A percentile compares a stretch with the other conserved stretches of the same genome.
phyloP scores from a whole-genome alignment of 176 grass and related monocot species.

The Juncus inflexus region DNA sequence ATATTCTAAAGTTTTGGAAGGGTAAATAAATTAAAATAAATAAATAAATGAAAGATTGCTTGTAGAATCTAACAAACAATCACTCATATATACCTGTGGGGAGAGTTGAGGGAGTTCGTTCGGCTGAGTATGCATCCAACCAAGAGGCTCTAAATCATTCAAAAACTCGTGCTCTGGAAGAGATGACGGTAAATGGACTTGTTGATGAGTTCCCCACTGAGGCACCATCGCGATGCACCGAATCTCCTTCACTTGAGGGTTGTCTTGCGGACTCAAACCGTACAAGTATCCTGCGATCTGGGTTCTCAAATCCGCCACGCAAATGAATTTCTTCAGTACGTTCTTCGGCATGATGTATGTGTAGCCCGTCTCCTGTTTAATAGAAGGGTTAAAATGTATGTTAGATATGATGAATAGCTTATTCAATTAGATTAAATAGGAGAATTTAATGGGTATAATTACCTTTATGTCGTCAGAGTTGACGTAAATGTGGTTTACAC shows the following conservation, averaged over 20 bases:
- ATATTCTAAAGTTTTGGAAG: no score
- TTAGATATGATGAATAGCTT: neutral
- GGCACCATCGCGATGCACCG: slow-evolving; percentile 86
- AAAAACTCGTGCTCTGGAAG: slow-evolving; percentile 98
- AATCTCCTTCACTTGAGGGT: slow-evolving; percentile 96
- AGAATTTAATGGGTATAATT: slow-evolving; percentile 1
- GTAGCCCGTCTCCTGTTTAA: slow-evolving; percentile 91
- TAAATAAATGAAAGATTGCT: neutral
- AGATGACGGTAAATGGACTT: slow-evolving; percentile 77
- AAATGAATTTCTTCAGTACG: slow-evolving; percentile 99
- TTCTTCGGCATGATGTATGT: slow-evolving; percentile 99
- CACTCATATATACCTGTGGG: slow-evolving; percentile 52
- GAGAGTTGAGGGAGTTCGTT: slow-evolving; percentile 97
- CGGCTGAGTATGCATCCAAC: slow-evolving; percentile 98
- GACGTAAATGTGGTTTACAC: slow-evolving; percentile 97
- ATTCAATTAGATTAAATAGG: no score
- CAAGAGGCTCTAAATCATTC: slow-evolving; percentile 81
- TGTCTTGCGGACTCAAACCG: slow-evolving; percentile 92
- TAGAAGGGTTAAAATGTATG: slow-evolving; percentile 19
- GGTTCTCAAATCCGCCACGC: slow-evolving; percentile 96
- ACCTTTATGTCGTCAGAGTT: slow-evolving; percentile 99
- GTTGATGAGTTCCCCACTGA: slow-evolving; percentile 95
- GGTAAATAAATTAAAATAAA: no score
- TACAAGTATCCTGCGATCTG: slow-evolving; percentile 85
- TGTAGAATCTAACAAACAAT: neutral